phyloP scores from a whole-genome alignment of 441 rosid genomes.

The Mallotus japonicus region DNA sequence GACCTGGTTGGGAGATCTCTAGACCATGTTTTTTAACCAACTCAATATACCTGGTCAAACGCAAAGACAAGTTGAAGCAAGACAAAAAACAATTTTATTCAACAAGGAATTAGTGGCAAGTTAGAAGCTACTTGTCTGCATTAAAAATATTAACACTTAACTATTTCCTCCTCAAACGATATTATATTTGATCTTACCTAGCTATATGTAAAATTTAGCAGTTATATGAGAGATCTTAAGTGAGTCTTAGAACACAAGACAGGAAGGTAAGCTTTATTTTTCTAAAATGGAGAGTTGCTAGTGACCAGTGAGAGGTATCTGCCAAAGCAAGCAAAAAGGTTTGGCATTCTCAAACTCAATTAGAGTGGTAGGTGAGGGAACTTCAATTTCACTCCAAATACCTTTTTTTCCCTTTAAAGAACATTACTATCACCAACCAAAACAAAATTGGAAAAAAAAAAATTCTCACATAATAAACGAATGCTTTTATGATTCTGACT shows the following conservation, averaged over 20 bases:
- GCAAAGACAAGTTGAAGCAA: constrained; percentile 15
- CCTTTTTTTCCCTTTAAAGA: neutral
- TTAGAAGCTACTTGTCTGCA: constrained; percentile 55
- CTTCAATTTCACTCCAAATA: constrained; percentile 38
- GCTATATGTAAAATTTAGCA: neutral
- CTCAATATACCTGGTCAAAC: constrained; percentile 53
- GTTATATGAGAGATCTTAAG: neutral
- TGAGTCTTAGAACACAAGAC: constrained; percentile 42
- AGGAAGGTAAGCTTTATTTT: constrained; percentile 54
- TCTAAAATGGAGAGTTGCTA: constrained; percentile 23
- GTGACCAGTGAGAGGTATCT: constrained; percentile 26
- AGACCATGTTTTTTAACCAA: constrained; percentile 75
- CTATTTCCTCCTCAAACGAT: too few species aligned
- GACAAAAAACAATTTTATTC: constrained; percentile 1
- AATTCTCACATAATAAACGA: constrained; percentile 6
- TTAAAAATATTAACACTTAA: constrained; percentile 30
- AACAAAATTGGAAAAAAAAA: constrained; percentile 2
- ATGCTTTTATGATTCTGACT: constrained; percentile 4
- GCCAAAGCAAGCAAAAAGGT: constrained; percentile 49
- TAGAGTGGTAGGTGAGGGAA: constrained; percentile 38
- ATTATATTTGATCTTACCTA: neutral
- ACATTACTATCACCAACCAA: constrained; percentile 34
- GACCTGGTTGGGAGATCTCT: too few species aligned
- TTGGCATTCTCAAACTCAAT: constrained; percentile 32
- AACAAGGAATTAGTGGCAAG: constrained; percentile 11